Conservation (phyloP, 2,329 filamentous ascomycete species). For the Nemania sp. region DNA sequence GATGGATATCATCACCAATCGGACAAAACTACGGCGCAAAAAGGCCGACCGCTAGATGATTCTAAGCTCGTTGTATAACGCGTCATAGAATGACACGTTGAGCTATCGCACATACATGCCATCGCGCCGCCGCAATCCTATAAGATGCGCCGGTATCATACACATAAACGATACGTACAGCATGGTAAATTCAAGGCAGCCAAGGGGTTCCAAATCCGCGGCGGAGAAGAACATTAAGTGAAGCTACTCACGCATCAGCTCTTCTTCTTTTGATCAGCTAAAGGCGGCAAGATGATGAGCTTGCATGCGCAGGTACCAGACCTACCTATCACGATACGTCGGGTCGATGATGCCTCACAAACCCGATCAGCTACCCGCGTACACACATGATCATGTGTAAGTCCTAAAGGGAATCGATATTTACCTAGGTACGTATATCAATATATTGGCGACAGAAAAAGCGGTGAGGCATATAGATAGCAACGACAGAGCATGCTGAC, state of each 20-base stretch:
- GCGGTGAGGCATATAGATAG: background rate
- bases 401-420: too few relatives aligned
- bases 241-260: background rate
- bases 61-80: background rate
- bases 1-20: background rate
- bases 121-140: background rate
- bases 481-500: background rate
- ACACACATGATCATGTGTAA: too few relatives aligned
- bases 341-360: too few relatives aligned
- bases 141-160: too few relatives aligned
- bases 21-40: background rate
- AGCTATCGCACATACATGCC: background rate
- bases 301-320: constrained; percentile 18
- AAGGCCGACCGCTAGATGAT: background rate
- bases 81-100: constrained; percentile 23
- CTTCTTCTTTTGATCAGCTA: constrained; percentile 6
- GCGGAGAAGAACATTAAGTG: background rate
- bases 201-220: background rate
- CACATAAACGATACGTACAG: too few relatives aligned
- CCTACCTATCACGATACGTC: background rate
- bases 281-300: background rate
- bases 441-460: too few relatives aligned
- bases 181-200: background rate
- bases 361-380: too few relatives aligned
- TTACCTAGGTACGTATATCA: too few relatives aligned